These are phyloP conservation scores for Amborella trichopoda DNA, from an alignment of 164 flowering plant genomes.

Conservation along the genomic window DNA sequence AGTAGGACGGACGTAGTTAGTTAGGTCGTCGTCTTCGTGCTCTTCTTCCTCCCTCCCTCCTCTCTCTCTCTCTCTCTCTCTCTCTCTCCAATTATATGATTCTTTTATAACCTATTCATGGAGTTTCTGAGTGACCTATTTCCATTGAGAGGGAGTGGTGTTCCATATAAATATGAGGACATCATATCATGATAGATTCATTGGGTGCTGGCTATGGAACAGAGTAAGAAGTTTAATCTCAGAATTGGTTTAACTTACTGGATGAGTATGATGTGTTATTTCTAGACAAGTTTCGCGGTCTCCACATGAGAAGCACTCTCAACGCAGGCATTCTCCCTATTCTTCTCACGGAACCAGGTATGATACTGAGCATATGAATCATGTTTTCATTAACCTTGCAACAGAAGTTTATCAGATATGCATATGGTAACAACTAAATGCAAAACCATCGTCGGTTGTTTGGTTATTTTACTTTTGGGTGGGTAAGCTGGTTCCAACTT, in stretches of 20 bases:
- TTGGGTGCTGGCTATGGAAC: conserved; percentile 7
- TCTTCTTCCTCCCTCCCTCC: too few species aligned
- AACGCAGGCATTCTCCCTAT: conserved; percentile 97
- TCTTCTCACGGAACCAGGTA: conserved; percentile 93
- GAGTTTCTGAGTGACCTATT: background rate
- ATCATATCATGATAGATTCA: conserved; percentile 9
- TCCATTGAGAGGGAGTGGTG: background rate
- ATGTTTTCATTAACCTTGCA: conserved; percentile 13
- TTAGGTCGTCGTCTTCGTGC: too few species aligned
- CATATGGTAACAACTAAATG: conserved; percentile 9
- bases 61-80: background rate
- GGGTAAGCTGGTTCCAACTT: background rate
- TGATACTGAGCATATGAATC: conserved; percentile 12
- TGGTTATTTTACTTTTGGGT: background rate
- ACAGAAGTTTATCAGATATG: conserved; percentile 17
- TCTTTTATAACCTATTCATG: background rate
- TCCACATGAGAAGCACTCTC: conserved; percentile 95
- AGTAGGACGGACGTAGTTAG: too few species aligned
- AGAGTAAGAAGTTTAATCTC: conserved; percentile 21
- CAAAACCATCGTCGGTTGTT: background rate
- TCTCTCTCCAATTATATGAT: background rate
- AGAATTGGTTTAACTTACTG: conserved; percentile 37
- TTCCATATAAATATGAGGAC: background rate
- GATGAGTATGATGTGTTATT: conserved; percentile 68
- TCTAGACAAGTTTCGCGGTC: conserved; percentile 97